Percentiles rank a stretch among this genome's conserved stretches.
These are phyloP conservation scores for Monilinia laxa DNA, from an alignment of 2,329 filamentous ascomycete genomes.

Conservation along the genomic window DNA sequence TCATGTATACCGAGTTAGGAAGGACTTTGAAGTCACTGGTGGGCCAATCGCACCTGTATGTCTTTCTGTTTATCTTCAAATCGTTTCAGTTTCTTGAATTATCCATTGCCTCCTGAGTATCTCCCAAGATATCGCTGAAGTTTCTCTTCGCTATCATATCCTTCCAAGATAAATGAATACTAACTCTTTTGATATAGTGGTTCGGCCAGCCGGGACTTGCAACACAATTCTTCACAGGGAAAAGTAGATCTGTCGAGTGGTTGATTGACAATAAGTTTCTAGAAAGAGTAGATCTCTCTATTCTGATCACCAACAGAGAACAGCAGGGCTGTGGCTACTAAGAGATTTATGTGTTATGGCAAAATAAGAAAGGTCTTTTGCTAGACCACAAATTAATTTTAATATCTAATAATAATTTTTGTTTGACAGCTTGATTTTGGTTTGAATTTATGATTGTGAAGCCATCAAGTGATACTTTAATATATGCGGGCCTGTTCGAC, in stretches of 20 bases:
- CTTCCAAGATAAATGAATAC: not conserved
- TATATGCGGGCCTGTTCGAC: not conserved
- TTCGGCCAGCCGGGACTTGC: constrained; percentile 21
- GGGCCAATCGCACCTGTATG: constrained; percentile 18
- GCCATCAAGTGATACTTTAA: not conserved
- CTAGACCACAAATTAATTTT: not conserved
- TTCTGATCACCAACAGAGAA: constrained; percentile 13
- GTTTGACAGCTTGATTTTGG: no score
- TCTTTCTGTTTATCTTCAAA: not conserved
- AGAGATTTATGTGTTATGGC: no score
- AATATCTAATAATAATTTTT: not conserved
- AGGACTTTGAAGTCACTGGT: not conserved
- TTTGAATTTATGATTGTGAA: no score
- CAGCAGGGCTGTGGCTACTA: constrained; percentile 15
- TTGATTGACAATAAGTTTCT: constrained; percentile 3
- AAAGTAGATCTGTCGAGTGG: not conserved
- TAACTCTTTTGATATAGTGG: constrained; percentile 1
- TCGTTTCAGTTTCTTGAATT: no score
- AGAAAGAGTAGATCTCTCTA: constrained; percentile 7
- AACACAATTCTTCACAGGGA: constrained; percentile 7
- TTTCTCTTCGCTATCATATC: not conserved
- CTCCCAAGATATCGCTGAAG: rapidly evolving
- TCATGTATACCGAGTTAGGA: constrained; percentile 15
- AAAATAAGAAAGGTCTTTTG: not conserved
- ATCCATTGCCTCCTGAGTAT: rapidly evolving